Percentiles rank a stretch among this genome's conserved stretches.
Evolutionary conservation across 169 alveolate genomes (phyloP).

Genomic region (Plasmodium adleri): DNA sequence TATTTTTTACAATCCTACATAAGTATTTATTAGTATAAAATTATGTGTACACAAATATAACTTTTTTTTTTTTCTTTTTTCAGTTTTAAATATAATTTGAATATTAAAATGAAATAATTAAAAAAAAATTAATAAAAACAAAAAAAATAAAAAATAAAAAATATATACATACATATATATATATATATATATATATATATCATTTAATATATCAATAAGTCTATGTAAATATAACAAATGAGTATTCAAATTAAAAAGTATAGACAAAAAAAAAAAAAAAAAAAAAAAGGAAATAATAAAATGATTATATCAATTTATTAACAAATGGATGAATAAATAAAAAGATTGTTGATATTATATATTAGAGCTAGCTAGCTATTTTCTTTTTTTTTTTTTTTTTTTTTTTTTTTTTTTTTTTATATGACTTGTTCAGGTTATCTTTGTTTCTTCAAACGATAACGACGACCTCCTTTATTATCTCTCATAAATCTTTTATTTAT

Average conservation of each 20-base stretch:
- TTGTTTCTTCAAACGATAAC: conserved; percentile 74
- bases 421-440: conserved; percentile 22
- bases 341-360: neutral
- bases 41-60: no score
- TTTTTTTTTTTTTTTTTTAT: no score
- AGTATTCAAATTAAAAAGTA: neutral
- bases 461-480: conserved; percentile 77
- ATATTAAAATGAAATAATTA: conserved; percentile 13
- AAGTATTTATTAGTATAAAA: no score
- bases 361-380: neutral
- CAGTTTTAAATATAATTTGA: conserved; percentile 71
- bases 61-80: conserved; percentile 33
- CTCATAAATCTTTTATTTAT: conserved; percentile 83
- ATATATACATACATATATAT: neutral
- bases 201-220: neutral
- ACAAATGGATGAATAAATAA: neutral
- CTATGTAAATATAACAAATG: neutral
- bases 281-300: neutral
- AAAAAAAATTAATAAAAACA: neutral
- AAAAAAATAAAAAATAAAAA: neutral
- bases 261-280: neutral
- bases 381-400: neutral
- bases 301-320: neutral
- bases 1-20: no score
- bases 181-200: neutral